Evolutionary conservation across 2,329 filamentous ascomycete species (phyloP).

Genomic region (Diplodia seriata): DNA sequence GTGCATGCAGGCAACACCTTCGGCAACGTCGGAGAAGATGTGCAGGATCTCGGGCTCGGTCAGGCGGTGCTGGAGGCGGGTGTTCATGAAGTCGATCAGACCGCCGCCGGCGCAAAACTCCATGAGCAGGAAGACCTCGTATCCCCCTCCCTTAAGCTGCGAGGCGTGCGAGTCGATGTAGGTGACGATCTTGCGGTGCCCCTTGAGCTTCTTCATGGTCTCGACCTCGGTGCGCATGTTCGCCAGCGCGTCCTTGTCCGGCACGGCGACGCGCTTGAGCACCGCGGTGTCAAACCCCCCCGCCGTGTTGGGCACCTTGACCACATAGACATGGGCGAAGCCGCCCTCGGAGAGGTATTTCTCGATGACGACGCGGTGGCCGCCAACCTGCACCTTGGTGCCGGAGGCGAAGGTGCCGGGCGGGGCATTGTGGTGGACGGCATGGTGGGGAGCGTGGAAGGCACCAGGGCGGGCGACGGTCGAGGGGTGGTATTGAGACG

Average conservation of each 20-base stretch:
- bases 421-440: constrained; percentile 48
- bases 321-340: constrained; percentile 97
- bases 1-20: constrained; percentile 98
- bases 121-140: constrained; percentile 98
- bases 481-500: constrained; percentile 48
- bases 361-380: constrained; percentile 90
- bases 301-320: constrained; percentile 76
- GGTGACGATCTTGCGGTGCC: constrained; percentile 93
- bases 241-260: constrained; percentile 91
- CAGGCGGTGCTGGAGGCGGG: constrained; percentile 89
- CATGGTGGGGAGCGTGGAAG: constrained; percentile 41
- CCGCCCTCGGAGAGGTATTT: constrained; percentile 98
- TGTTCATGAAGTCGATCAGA: constrained; percentile 99
- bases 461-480: constrained; percentile 44
- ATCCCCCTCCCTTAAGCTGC: constrained; percentile 88
- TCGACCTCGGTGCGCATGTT: constrained; percentile 99
- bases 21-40: constrained; percentile 95
- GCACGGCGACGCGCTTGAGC: constrained; percentile 92
- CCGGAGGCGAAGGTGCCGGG: constrained; percentile 86
- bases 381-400: constrained; percentile 95
- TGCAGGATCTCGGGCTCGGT: constrained; percentile 97
- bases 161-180: constrained; percentile 99
- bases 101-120: constrained; percentile 95
- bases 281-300: constrained; percentile 82
- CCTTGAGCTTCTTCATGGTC: constrained; percentile 99